A percentile compares a stretch with the other conserved stretches of the same genome.
These are phyloP conservation scores for Iberis amara DNA, from an alignment of 441 rosid genomes.

Conservation along the genomic window DNA sequence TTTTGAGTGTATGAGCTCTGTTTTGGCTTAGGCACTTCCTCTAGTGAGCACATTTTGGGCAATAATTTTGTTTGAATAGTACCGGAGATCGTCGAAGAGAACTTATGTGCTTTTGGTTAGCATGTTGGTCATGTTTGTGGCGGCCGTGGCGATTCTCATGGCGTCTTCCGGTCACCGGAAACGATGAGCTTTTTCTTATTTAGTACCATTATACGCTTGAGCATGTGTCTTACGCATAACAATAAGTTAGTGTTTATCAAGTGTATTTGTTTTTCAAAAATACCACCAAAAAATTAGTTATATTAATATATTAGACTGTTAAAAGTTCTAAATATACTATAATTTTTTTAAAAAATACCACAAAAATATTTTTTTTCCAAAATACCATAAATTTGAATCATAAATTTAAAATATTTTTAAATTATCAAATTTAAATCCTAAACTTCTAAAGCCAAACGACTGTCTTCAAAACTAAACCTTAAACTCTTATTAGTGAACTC, in stretches of 20 bases:
- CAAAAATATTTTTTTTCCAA: too few relatives aligned
- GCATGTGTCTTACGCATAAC: background rate
- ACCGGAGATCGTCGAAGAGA: slow-evolving; percentile 59
- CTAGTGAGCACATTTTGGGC: slow-evolving; percentile 95
- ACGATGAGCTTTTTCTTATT: slow-evolving; percentile 39
- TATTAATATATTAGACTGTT: too few relatives aligned
- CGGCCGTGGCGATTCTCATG: slow-evolving; percentile 76
- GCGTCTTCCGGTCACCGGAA: slow-evolving; percentile 79
- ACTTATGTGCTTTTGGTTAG: slow-evolving; percentile 54
- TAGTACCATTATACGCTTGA: slow-evolving; percentile 43
- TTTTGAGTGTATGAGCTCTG: slow-evolving; percentile 4
- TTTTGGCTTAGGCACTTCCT: slow-evolving; percentile 64
- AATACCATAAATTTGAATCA: too few relatives aligned
- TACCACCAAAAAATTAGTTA: too few relatives aligned
- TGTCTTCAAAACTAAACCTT: too few relatives aligned
- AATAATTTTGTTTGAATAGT: slow-evolving; percentile 65
- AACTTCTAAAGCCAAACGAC: too few relatives aligned
- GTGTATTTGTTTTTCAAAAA: background rate
- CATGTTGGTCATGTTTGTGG: slow-evolving; percentile 72
- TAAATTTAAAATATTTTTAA: too few relatives aligned
- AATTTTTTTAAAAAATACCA: too few relatives aligned
- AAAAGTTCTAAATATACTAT: too few relatives aligned
- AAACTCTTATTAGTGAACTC: too few relatives aligned
- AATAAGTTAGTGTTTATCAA: background rate
- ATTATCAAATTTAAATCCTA: too few relatives aligned